phyloP scores from a whole-genome alignment of 75 land plant genomes.

The Selaginella tamariscina region DNA sequence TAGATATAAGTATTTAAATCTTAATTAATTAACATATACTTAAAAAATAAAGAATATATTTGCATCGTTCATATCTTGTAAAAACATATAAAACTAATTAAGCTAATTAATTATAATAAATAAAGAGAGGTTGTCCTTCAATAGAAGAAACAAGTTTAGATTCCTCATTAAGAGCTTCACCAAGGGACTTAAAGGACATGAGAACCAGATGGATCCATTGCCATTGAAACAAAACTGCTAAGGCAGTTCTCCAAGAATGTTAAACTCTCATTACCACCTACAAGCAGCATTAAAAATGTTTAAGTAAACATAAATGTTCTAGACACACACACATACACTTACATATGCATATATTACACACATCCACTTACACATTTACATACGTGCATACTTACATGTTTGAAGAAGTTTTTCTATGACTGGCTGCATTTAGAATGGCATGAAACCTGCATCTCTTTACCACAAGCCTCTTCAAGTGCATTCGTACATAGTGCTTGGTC shows the following conservation, averaged over 20 bases:
- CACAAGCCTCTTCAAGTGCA: constrained; percentile 72
- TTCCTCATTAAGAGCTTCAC: constrained; percentile 31
- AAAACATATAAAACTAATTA: too few species aligned
- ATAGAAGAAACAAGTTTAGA: constrained; percentile 15
- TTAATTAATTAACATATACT: too few species aligned
- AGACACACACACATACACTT: too few species aligned
- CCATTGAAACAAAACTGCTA: constrained; percentile 37
- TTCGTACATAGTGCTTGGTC: constrained; percentile 57
- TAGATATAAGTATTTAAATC: too few species aligned
- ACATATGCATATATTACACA: too few species aligned
- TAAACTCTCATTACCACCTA: too few species aligned
- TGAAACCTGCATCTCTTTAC: constrained; percentile 75
- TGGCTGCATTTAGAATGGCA: constrained; percentile 60
- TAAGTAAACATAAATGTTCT: too few species aligned
- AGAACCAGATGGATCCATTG: constrained; percentile 66
- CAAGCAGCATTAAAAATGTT: too few species aligned
- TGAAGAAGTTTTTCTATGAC: constrained; percentile 58
- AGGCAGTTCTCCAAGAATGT: constrained; percentile 47
- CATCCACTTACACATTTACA: too few species aligned
- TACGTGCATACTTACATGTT: constrained; percentile 41
- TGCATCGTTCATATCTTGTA: too few species aligned
- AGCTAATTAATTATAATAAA: too few species aligned
- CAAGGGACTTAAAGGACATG: constrained; percentile 73
- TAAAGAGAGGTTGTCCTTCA: constrained; percentile 38
- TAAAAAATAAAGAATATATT: too few species aligned